These are phyloP conservation scores for Lipomyces yamanashiensis DNA, from an alignment of 805 yeast genomes.

Conservation along the genomic window DNA sequence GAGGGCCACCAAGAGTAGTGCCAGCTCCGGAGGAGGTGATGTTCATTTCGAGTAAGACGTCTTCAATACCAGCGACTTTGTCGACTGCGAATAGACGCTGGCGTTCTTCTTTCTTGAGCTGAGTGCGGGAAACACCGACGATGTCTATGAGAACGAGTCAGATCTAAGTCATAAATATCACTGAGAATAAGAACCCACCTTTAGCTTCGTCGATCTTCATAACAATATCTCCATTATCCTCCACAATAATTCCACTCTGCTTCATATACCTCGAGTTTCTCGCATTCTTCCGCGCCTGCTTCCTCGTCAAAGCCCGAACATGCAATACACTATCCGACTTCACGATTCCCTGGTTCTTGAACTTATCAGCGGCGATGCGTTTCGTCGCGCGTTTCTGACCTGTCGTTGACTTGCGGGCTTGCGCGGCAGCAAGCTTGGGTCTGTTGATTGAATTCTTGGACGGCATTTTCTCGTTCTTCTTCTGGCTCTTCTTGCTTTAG, in stretches of 20 bases:
- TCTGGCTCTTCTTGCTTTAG: not conserved
- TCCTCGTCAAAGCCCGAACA: slow-evolving; percentile 61
- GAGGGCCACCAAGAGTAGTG: slow-evolving; percentile 81
- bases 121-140: slow-evolving; percentile 29
- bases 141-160: slow-evolving; percentile 32
- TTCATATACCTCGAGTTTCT: slow-evolving; percentile 76
- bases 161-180: not conserved
- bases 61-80: slow-evolving; percentile 62
- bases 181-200: not conserved
- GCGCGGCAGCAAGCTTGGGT: slow-evolving; percentile 63
- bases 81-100: slow-evolving; percentile 37
- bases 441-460: slow-evolving; percentile 80
- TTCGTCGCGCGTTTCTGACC: slow-evolving; percentile 27
- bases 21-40: slow-evolving; percentile 64
- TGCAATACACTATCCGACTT: slow-evolving; percentile 17
- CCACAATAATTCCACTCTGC: slow-evolving; percentile 48
- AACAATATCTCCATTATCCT: slow-evolving; percentile 48
- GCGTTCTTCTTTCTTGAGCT: slow-evolving; percentile 48
- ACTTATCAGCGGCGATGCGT: not conserved
- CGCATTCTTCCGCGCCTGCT: slow-evolving; percentile 76
- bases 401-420: slow-evolving; percentile 50
- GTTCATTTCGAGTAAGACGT: slow-evolving; percentile 53
- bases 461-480: slow-evolving; percentile 59
- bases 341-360: not conserved
- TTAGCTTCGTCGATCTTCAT: slow-evolving; percentile 37